Conservation (phyloP, 2,329 filamentous ascomycete genomes). For the Gremmenia infestans region DNA sequence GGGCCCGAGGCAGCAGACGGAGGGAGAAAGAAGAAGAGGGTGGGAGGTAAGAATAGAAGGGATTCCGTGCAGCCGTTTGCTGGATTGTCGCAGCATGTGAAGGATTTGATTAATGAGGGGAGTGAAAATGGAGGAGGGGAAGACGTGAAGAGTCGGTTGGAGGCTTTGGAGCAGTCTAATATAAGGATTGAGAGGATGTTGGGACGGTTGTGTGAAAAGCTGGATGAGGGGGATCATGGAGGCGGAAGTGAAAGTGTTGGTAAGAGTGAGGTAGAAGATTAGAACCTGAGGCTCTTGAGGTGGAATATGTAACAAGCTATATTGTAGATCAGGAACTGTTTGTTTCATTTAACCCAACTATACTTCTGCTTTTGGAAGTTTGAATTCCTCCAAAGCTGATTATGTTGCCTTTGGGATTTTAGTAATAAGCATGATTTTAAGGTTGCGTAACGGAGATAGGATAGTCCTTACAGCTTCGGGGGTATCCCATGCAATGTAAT, state of each 20-base stretch:
- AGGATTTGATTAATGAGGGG: conserved; percentile 18
- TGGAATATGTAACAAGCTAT: not conserved
- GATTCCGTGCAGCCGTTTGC: conserved; percentile 28
- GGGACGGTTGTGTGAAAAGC: conserved; percentile 19
- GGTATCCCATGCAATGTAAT: no score
- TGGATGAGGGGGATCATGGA: conserved; percentile 12
- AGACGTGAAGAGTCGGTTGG: conserved; percentile 19
- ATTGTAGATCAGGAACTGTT: not conserved
- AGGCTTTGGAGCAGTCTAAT: conserved; percentile 22
- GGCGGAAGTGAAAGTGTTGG: not conserved
- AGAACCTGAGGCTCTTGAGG: not conserved
- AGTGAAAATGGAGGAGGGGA: conserved; percentile 18
- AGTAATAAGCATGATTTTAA: not conserved
- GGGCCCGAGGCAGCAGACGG: conserved; percentile 4
- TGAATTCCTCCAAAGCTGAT: not conserved
- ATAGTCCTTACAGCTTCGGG: not conserved
- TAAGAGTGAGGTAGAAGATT: conserved; percentile 16
- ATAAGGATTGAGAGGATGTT: conserved; percentile 27
- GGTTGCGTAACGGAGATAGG: not conserved
- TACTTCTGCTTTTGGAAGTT: not conserved
- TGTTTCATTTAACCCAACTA: not conserved
- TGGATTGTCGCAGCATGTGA: conserved; percentile 20
- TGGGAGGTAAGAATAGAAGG: conserved; percentile 16
- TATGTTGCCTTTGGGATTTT: not conserved
- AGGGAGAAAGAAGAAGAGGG: conserved; percentile 4